Conservation (phyloP, 106 monocot genomes). For the Ottelia alismoides region DNA sequence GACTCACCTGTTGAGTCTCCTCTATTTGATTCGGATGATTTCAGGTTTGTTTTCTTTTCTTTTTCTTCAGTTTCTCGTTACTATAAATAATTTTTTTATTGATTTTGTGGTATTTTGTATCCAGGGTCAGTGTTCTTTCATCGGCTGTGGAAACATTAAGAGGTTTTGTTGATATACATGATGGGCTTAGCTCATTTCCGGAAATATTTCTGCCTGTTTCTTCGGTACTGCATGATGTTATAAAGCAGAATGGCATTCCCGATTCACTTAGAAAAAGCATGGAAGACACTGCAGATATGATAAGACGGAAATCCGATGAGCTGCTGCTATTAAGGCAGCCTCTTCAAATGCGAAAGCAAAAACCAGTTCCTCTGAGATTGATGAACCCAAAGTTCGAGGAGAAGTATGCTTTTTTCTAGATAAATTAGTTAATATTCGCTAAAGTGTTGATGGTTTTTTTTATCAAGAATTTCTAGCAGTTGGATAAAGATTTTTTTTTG, state of each 20-base stretch:
- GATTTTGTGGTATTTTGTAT: not conserved
- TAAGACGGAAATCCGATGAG: conserved; percentile 43
- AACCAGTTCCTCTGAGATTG: conserved; percentile 66
- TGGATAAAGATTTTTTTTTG: not conserved
- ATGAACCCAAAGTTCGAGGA: conserved; percentile 94
- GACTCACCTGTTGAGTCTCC: conserved; percentile 42
- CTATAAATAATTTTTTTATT: not conserved
- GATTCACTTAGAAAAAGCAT: conserved; percentile 30
- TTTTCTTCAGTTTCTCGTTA: not conserved
- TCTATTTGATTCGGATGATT: conserved; percentile 56
- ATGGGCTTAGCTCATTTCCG: conserved; percentile 60
- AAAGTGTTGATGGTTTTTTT: not conserved
- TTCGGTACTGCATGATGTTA: conserved; percentile 36
- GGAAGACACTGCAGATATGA: conserved; percentile 41
- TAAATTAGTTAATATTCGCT: not conserved
- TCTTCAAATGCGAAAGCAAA: conserved; percentile 83
- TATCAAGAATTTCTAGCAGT: not conserved
- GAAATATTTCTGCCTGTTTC: conserved; percentile 76
- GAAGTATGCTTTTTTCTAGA: conserved; percentile 43
- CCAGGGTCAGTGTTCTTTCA: conserved; percentile 60
- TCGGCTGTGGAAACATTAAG: conserved; percentile 43
- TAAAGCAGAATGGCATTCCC: conserved; percentile 29
- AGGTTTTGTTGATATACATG: conserved; percentile 57
- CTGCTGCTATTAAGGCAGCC: conserved; percentile 45
- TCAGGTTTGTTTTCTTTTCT: conserved; percentile 49